These are phyloP conservation scores for Apiospora rasikravindrae DNA, from an alignment of 2,329 filamentous ascomycete genomes.

Conservation along the genomic window DNA sequence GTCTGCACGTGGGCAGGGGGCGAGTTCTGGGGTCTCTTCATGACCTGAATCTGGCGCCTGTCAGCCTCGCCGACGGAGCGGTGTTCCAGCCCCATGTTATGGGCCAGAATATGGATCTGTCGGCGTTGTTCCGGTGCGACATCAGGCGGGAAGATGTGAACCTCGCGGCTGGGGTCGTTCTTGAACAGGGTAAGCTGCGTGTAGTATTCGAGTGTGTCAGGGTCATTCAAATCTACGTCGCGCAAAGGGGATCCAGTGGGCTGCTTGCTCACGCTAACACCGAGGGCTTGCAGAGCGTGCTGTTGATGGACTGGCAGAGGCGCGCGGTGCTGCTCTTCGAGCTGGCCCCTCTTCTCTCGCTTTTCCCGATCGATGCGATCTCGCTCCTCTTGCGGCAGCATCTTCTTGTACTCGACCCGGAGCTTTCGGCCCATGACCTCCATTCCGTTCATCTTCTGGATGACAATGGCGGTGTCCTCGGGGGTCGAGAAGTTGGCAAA, in stretches of 20 bases:
- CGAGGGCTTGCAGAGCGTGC: constrained; percentile 82
- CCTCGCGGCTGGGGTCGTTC: constrained; percentile 76
- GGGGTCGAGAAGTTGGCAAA: constrained; percentile 98
- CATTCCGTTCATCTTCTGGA: constrained; percentile 92
- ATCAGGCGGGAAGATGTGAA: constrained; percentile 81
- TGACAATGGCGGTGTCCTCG: constrained; percentile 90
- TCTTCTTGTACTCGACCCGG: constrained; percentile 98
- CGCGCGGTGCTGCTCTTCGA: constrained; percentile 93
- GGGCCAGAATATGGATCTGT: constrained; percentile 90
- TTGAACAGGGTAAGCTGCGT: constrained; percentile 90
- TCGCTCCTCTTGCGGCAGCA: constrained; percentile 92
- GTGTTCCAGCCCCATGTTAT: constrained; percentile 92
- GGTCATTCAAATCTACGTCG: constrained; percentile 91
- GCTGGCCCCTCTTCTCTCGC: constrained; percentile 90
- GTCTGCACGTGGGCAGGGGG: constrained; percentile 62
- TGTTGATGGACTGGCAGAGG: constrained; percentile 76
- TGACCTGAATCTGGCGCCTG: constrained; percentile 88
- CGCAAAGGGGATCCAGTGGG: constrained; percentile 53
- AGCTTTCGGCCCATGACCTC: constrained; percentile 94
- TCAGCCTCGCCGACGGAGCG: constrained; percentile 88
- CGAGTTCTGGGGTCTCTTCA: constrained; percentile 66
- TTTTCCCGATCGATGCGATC: constrained; percentile 98
- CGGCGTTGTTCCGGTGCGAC: constrained; percentile 84
- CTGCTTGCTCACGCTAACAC: constrained; percentile 69
- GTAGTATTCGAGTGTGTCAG: constrained; percentile 84